Evolutionary conservation across 1,284 basidiomycete species (phyloP), one percentile per base, ranked within the genome.

Genomic region (Cutaneotrichosporon mucoides): DNA sequence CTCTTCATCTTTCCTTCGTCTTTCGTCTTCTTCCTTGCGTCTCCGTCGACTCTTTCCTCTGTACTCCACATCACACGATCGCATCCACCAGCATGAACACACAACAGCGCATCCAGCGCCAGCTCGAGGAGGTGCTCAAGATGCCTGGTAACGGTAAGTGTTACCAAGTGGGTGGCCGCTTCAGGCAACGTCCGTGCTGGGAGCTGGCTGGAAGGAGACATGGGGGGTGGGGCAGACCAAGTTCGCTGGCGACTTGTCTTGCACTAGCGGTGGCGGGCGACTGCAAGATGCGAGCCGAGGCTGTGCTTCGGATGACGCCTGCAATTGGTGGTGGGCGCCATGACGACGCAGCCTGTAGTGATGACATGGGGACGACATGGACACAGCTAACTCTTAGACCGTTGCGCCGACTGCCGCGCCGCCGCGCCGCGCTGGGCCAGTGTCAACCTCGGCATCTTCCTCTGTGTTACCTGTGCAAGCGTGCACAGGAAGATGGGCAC

Each of bases 401-500:
- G 47, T 35, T 79, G 77, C 61, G 77, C 77, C 45, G 77, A 79
- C 62, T 79, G 77, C 59, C 69, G 68, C 53, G 63, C 72, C 0
- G 46, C 67, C 3, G 67, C 73, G 37, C 77, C 77, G 5, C 64
- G 77, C 47, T 79, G 77, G 77, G 77, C 77, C 9, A 66, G 61
- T 16, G 69, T 75, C 53, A 78, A 76, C 60, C 68, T 77, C 12
- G 75, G 76, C 47, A 72, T 74, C 33, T 75, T 73, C 60, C 66
- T 77, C 40, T 76, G 75, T 40, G 71, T 74, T 6, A 56, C 63
- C 7, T 76, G 73, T 52, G 76, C 76, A 0, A 71, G 67, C 4
- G 64, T 76, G 5, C 77, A 79, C 57, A 68, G 77, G 6, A 75
- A 76, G 59, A 60, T 79, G 59, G 77, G 77, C 13, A 79, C 77